phyloP scores from a whole-genome alignment of 441 rosid species.

The Melastoma candidum region DNA sequence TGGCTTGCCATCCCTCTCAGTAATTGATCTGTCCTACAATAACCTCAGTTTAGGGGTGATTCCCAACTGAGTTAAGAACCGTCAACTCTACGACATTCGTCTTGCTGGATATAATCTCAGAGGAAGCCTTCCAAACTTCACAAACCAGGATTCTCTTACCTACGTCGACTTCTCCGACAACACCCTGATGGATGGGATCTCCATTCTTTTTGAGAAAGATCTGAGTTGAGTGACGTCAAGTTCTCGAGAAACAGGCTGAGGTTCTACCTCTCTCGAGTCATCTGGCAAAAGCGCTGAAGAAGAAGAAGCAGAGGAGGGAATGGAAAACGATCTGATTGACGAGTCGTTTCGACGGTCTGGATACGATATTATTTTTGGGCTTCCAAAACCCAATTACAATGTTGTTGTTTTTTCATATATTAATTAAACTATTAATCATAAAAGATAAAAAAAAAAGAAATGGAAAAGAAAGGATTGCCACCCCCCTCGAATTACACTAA shows the following conservation, averaged over 20 bases:
- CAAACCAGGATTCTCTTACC: slow-evolving; percentile 49
- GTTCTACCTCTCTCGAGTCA: slow-evolving; percentile 58
- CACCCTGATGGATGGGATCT: slow-evolving; percentile 44
- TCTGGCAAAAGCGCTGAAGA: slow-evolving; percentile 52
- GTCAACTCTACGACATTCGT: slow-evolving; percentile 47
- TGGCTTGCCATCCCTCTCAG: slow-evolving; percentile 59
- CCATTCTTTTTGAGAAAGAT: slow-evolving; percentile 50
- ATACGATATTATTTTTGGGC: too few relatives aligned
- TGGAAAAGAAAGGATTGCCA: too few relatives aligned
- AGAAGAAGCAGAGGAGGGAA: too few relatives aligned
- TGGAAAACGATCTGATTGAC: too few relatives aligned
- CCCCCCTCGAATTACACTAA: too few relatives aligned
- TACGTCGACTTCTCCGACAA: slow-evolving; percentile 71
- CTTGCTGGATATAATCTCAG: slow-evolving; percentile 76
- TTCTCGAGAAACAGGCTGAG: slow-evolving; percentile 69
- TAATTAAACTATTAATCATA: too few relatives aligned
- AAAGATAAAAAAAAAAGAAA: too few relatives aligned
- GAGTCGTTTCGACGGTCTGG: too few relatives aligned
- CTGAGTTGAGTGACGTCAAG: slow-evolving; percentile 53
- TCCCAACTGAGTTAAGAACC: slow-evolving; percentile 64
- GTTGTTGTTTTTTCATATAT: too few relatives aligned
- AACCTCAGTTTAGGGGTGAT: slow-evolving; percentile 52
- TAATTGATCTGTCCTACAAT: slow-evolving; percentile 86
- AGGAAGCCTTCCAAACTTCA: slow-evolving; percentile 61
- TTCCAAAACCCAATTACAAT: too few relatives aligned